phyloP scores from a whole-genome alignment of 306 rosid species.

The Prunus kanzakura region DNA sequence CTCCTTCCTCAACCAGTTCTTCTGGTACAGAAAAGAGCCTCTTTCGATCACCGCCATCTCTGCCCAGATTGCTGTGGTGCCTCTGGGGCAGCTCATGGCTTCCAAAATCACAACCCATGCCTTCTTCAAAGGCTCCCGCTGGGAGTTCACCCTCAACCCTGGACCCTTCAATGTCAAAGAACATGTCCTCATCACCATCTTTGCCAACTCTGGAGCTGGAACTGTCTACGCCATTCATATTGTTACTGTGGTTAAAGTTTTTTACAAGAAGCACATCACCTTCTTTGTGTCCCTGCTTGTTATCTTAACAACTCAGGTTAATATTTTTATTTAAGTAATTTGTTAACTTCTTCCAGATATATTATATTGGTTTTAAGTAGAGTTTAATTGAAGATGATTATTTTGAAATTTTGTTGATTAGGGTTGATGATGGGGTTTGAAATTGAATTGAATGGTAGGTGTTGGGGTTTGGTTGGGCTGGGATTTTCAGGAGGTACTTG shows the following conservation, averaged over 20 bases:
- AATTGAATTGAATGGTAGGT: slow-evolving; percentile 53
- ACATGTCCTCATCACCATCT: slow-evolving; percentile 88
- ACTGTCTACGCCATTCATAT: slow-evolving; percentile 85
- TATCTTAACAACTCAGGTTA: slow-evolving; percentile 78
- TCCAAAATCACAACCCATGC: slow-evolving; percentile 42
- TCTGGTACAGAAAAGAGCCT: slow-evolving; percentile 88
- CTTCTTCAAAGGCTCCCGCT: slow-evolving; percentile 52
- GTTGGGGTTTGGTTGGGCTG: slow-evolving; percentile 97
- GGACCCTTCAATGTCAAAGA: slow-evolving; percentile 93
- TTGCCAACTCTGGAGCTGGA: slow-evolving; percentile 95
- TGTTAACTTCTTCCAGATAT: neutral
- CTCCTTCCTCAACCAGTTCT: slow-evolving; percentile 88
- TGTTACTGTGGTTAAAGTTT: slow-evolving; percentile 75
- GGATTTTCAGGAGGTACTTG: slow-evolving; percentile 72
- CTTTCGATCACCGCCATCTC: slow-evolving; percentile 80
- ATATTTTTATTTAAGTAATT: too few relatives aligned
- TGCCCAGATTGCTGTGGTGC: slow-evolving; percentile 91
- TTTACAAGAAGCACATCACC: slow-evolving; percentile 49
- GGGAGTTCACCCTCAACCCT: slow-evolving; percentile 75
- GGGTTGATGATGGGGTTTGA: slow-evolving; percentile 21
- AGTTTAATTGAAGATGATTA: neutral
- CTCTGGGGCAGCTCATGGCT: slow-evolving; percentile 87
- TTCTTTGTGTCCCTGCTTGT: slow-evolving; percentile 72
- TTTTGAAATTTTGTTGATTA: neutral
- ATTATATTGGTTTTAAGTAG: neutral